These are phyloP conservation scores for Barnettozyma vustinii DNA, from an alignment of 805 yeast species.

Conservation along the genomic window DNA sequence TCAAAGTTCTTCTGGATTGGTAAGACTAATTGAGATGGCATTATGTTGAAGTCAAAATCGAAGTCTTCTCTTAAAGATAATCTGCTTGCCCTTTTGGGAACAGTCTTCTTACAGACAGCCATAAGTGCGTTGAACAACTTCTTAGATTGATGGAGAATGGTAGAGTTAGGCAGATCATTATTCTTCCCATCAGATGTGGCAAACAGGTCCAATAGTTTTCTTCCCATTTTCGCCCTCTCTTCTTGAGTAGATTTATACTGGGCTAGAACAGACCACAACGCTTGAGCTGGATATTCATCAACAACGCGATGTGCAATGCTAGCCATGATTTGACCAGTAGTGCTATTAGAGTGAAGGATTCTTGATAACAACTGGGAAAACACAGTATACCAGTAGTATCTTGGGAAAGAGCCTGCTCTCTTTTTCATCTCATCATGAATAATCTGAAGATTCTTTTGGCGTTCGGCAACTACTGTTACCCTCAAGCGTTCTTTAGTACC, in stretches of 20 bases:
- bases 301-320: slow-evolving; percentile 55
- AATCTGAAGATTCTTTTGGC: slow-evolving; percentile 35
- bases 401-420: slow-evolving; percentile 41
- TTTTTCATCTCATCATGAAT: slow-evolving; percentile 45
- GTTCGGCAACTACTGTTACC: slow-evolving; percentile 16
- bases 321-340: slow-evolving; percentile 50
- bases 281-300: slow-evolving; percentile 67
- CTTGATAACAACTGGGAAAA: slow-evolving; percentile 83
- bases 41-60: slow-evolving; percentile 33
- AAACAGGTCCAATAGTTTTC: slow-evolving; percentile 33
- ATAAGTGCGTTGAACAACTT: slow-evolving; percentile 25
- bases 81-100: slow-evolving; percentile 12
- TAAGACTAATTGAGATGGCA: slow-evolving; percentile 55
- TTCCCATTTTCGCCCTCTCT: slow-evolving; percentile 43
- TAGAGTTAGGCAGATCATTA: slow-evolving; percentile 12
- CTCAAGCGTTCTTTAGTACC: slow-evolving; percentile 14
- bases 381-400: slow-evolving; percentile 72
- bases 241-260: slow-evolving; percentile 54
- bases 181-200: slow-evolving; percentile 21
- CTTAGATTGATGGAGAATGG: slow-evolving; percentile 18
- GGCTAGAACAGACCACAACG: slow-evolving; percentile 80
- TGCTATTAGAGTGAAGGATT: slow-evolving; percentile 54
- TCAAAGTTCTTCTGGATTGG: slow-evolving; percentile 72
- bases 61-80: slow-evolving; percentile 35
- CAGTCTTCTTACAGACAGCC: slow-evolving; percentile 21